phyloP scores from a whole-genome alignment of 768 basidiomycete species.

The Termitomyces sp. region DNA sequence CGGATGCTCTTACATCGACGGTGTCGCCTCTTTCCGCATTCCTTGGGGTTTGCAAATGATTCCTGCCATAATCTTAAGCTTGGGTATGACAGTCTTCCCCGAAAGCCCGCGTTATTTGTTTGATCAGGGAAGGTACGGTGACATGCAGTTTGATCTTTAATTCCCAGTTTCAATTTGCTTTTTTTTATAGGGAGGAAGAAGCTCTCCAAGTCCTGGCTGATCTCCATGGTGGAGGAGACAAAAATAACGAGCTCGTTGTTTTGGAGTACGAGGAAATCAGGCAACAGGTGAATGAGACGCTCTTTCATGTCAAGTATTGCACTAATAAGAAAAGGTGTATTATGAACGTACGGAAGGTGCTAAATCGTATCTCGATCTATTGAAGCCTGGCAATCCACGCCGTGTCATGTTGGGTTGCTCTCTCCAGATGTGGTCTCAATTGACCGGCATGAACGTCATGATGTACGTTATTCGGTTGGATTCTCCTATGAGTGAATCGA shows the following conservation, averaged over 20 bases:
- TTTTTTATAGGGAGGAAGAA: conserved; percentile 39
- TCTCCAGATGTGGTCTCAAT: conserved; percentile 80
- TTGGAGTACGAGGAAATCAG: conserved; percentile 70
- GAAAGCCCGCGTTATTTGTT: conserved; percentile 71
- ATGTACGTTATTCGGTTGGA: conserved; percentile 37
- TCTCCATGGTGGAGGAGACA: conserved; percentile 62
- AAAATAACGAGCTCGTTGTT: conserved; percentile 52
- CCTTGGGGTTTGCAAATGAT: conserved; percentile 81
- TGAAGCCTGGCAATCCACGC: conserved; percentile 61
- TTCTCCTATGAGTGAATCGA: background rate
- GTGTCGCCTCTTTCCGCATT: conserved; percentile 69
- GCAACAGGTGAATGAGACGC: conserved; percentile 29
- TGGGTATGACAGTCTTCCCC: conserved; percentile 65
- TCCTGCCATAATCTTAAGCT: conserved; percentile 61
- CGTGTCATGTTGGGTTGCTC: conserved; percentile 65
- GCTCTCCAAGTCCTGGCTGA: conserved; percentile 71
- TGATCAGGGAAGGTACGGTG: conserved; percentile 46
- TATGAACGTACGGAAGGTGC: conserved; percentile 68
- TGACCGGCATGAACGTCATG: conserved; percentile 79
- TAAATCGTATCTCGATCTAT: conserved; percentile 61
- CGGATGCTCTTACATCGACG: conserved; percentile 68
- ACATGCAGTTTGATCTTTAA: background rate
- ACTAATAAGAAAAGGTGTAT: conserved; percentile 22
- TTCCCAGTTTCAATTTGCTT: background rate
- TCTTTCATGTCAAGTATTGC: background rate